These are phyloP conservation scores for Pythium rishiriense DNA, from an alignment of 352 stramenopile species.

Conservation along the genomic window DNA sequence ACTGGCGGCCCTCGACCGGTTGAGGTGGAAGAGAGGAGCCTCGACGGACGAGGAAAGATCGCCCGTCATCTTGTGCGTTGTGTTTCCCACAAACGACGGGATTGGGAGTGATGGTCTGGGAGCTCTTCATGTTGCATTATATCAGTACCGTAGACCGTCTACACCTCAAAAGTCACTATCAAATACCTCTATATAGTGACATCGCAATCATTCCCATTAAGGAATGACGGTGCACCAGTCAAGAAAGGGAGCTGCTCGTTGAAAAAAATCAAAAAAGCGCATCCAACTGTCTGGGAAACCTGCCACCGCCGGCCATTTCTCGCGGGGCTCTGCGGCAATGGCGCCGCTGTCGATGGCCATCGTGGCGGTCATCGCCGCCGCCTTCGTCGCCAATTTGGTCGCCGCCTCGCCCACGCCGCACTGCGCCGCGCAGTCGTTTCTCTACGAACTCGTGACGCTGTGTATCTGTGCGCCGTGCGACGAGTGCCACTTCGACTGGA, in stretches of 20 bases:
- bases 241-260: not conserved
- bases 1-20: not conserved
- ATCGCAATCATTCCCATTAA: not conserved
- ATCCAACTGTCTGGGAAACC: too few relatives aligned
- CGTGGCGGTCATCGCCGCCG: too few relatives aligned
- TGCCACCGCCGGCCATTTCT: too few relatives aligned
- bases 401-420: not conserved
- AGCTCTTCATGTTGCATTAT: not conserved
- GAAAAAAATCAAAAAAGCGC: too few relatives aligned
- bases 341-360: not conserved
- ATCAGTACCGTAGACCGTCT: not conserved
- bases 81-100: not conserved
- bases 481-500: conserved; percentile 32
- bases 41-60: conserved; percentile 3
- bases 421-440: conserved; percentile 18
- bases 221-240: not conserved
- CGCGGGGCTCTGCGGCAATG: not conserved
- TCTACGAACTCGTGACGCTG: conserved; percentile 23
- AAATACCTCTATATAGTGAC: not conserved
- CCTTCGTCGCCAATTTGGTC: not conserved
- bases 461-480: conserved; percentile 40
- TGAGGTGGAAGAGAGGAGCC: not conserved
- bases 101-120: conserved; percentile 1
- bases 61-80: not conserved
- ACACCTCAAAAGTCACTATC: not conserved